These are phyloP conservation scores for Triticum monococcum DNA, from an alignment of 176 grass and related monocot genomes.

Conservation along the genomic window DNA sequence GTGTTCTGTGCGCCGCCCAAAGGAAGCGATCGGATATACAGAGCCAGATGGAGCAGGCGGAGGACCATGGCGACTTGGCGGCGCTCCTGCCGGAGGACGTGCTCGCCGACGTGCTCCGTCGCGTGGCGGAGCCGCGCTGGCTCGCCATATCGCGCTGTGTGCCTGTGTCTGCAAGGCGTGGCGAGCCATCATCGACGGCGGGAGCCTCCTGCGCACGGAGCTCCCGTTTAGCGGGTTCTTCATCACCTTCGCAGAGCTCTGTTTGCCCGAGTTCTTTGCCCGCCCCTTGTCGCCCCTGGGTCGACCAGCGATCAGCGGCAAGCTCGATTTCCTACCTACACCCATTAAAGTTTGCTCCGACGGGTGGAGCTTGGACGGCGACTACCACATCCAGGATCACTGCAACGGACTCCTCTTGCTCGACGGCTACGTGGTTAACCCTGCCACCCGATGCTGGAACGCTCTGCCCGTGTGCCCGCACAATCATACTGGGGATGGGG, in stretches of 20 bases:
- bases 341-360: not conserved
- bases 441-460: not conserved
- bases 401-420: not conserved
- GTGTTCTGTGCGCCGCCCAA: too few relatives aligned
- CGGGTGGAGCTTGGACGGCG: not conserved
- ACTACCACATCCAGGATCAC: not conserved
- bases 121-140: not conserved
- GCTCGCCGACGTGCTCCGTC: not conserved
- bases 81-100: not conserved
- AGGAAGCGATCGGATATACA: too few relatives aligned
- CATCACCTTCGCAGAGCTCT: not conserved
- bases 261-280: not conserved
- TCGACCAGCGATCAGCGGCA: not conserved
- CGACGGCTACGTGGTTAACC: not conserved
- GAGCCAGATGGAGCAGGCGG: not conserved
- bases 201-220: not conserved
- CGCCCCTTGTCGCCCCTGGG: not conserved
- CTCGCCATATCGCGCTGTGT: not conserved
- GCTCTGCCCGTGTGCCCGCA: not conserved
- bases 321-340: not conserved
- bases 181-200: not conserved
- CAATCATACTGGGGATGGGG: not conserved
- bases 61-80: not conserved
- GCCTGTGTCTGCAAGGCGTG: not conserved
- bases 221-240: not conserved